Percentiles rank a stretch among this genome's conserved stretches.
Evolutionary conservation across 139 green algal species (phyloP).

Genomic region (Chlamydomonas applanata): DNA sequence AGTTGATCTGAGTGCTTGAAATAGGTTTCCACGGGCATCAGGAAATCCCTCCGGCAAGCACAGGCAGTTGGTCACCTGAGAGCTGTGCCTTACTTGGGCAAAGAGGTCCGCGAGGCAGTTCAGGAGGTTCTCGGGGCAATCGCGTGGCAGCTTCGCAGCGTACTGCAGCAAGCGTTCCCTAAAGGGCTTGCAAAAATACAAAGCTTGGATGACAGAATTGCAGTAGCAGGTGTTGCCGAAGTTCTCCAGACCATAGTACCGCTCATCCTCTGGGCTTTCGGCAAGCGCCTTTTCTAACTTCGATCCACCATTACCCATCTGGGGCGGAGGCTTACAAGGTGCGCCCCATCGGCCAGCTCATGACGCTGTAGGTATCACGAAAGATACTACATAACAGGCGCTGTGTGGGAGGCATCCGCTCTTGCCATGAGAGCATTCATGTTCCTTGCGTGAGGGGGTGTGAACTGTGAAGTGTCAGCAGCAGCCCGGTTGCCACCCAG

Average conservation of each 20-base stretch:
- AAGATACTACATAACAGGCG: too few species aligned
- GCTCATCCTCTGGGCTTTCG: constrained; percentile 77
- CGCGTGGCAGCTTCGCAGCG: constrained; percentile 36
- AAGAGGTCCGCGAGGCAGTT: constrained; percentile 91
- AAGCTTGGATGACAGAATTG: constrained; percentile 94
- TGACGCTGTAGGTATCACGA: too few species aligned
- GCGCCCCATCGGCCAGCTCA: too few species aligned
- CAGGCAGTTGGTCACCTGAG: neutral
- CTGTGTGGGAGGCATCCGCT: neutral
- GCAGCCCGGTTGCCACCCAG: too few species aligned
- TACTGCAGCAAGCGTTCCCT: constrained; percentile 81
- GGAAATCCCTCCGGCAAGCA: neutral
- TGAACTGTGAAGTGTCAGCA: too few species aligned
- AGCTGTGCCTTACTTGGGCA: constrained; percentile 51
- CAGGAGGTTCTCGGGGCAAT: constrained; percentile 85
- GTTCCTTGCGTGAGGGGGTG: too few species aligned
- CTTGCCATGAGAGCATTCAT: too few species aligned
- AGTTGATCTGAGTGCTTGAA: constrained; percentile 67
- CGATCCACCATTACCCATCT: constrained; percentile 67
- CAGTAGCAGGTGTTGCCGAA: constrained; percentile 99
- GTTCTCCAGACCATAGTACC: constrained; percentile 97
- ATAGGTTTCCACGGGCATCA: neutral
- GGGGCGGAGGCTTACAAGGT: too few species aligned
- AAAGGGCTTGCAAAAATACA: constrained; percentile 91
- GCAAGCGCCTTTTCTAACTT: constrained; percentile 74